Evolutionary conservation across 805 yeast genomes (phyloP), one percentile per base, ranked within the genome.

Genomic region (Yamadazyma endophytica): DNA sequence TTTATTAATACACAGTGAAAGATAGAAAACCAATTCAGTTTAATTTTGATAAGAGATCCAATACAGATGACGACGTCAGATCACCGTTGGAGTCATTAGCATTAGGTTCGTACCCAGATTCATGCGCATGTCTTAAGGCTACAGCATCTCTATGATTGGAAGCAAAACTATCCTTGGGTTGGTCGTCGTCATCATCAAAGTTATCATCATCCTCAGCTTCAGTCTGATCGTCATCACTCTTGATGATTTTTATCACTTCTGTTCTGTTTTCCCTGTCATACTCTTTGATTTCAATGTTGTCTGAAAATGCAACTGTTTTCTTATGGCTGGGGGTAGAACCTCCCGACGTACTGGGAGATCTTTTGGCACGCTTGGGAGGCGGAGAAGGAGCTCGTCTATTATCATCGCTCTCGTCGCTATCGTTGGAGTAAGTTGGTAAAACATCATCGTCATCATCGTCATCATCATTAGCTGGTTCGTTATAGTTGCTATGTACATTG

Each of bases 251-350:
- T 17, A 46, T 44, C 7, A 30, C 38, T 17, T 47, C 51, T 4
- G 51, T 40, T 17, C 52, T 50, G n/a, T 60, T 66, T 27, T 64
- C 70, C 6, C 61, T 40, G 17, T 57, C 64, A 34, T 49, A 64
- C 39, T 64, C 71, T 37, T 64, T 64, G 18, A 64, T 51, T 41
- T 64, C 64, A 12, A 64, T 49, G 25, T 63, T 61, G 30, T 64
- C 69, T 0, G 68, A 56, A 34, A 64, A 64, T 17, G 70, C 69
- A 6, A 64, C 71, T 22, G 60, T 50, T 33, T 57, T 61, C 18
- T 42, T 25, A 6, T 46, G 33, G 8, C 48, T 37, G 6, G 56
- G 52, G n/a, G 59, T 45, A 2, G 57, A 49, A 4, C 47, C 52
- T 17, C 46, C 40, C 7, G 54, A 47, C 2, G 50, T 39, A 5